Evolutionary conservation across 2,329 filamentous ascomycete genomes (phyloP), one percentile per base, ranked within the genome.

Genomic region (Fusarium avenaceum): DNA sequence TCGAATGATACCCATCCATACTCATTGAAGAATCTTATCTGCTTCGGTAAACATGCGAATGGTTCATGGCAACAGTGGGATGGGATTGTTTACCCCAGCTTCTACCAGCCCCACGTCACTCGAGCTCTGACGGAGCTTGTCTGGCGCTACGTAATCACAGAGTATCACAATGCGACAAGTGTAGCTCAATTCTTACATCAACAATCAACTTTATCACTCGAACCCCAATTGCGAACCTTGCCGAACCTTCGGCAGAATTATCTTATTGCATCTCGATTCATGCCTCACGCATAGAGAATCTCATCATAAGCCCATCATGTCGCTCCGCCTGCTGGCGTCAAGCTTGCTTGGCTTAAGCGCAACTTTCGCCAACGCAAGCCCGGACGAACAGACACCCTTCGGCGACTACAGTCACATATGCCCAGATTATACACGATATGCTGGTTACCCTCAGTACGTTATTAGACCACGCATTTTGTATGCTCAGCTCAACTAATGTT

Each of bases 401-500:
- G 49, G 58, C 24, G 67, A 74, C 20, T 72, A 74, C 44, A 52
- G 58, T 13, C 72, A 65, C 13, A 76, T 78, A 24, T 83, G 81
- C 52, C 81, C 81, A 4, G 77, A 83, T 47, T 83, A 83, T 67
- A 76, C 76, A 7, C 69, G 69, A 32, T 83, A 83, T 59, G 76
- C 81, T 19, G 63, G 75, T 13, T 76, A 76, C 59, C 65, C 77
- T 13, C 81, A 83, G 81, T 83, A 73, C 53, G 80, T 59, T 22
- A 7, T 22, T 24, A 7, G 4, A 20, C 11, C 19, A 14, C 14
- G 24, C 9, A 24, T 17, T 4, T 22, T 15, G 4, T 30, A 17
- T 35, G 15, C 13, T 24, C 10, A 32, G 14, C 20, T 17, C 17
- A 32, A 45, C 64, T 70, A 45, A 72, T 38, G n/a, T 35, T 22